phyloP scores from a whole-genome alignment of 192 early-diverging fungal genomes.

The Backusella macrospora region DNA sequence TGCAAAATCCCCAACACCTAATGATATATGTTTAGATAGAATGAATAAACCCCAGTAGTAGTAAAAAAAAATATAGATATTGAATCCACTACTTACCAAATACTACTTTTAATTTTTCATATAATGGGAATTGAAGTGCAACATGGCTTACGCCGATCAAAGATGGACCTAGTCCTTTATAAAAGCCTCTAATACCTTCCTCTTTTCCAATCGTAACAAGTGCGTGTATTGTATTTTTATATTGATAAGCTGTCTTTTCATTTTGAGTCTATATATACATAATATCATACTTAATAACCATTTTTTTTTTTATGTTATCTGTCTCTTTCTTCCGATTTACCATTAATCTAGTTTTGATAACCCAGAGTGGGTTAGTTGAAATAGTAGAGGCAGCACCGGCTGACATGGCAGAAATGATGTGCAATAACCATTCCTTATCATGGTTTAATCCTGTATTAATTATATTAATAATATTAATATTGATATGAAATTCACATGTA shows the following conservation, averaged over 20 bases:
- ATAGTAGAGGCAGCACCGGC: slow-evolving; percentile 82
- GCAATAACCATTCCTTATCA: slow-evolving; percentile 60
- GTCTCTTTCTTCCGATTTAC: slow-evolving; percentile 35
- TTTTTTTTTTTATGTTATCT: too few relatives aligned
- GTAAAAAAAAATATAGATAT: too few relatives aligned
- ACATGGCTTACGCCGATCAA: slow-evolving; percentile 93
- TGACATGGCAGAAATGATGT: slow-evolving; percentile 81
- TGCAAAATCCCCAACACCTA: slow-evolving; percentile 16
- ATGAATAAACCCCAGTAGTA: background rate
- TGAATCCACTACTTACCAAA: slow-evolving; percentile 47
- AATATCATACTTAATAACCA: too few relatives aligned
- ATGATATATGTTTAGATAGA: background rate
- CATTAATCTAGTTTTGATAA: slow-evolving; percentile 90
- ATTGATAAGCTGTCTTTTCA: slow-evolving; percentile 74
- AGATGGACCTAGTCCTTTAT: slow-evolving; percentile 91
- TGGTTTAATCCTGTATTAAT: slow-evolving; percentile 26
- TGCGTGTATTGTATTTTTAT: slow-evolving; percentile 82
- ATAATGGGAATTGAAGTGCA: slow-evolving; percentile 94
- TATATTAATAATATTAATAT: background rate
- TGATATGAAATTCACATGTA: slow-evolving; percentile 4
- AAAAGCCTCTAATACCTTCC: slow-evolving; percentile 85
- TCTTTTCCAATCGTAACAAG: slow-evolving; percentile 72
- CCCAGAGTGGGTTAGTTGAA: slow-evolving; percentile 90
- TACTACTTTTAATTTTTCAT: slow-evolving; percentile 84
- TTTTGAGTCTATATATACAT: slow-evolving; percentile 70